These are phyloP conservation scores for Phytophthora lateralis DNA, from an alignment of 352 stramenopile genomes.

Conservation along the genomic window DNA sequence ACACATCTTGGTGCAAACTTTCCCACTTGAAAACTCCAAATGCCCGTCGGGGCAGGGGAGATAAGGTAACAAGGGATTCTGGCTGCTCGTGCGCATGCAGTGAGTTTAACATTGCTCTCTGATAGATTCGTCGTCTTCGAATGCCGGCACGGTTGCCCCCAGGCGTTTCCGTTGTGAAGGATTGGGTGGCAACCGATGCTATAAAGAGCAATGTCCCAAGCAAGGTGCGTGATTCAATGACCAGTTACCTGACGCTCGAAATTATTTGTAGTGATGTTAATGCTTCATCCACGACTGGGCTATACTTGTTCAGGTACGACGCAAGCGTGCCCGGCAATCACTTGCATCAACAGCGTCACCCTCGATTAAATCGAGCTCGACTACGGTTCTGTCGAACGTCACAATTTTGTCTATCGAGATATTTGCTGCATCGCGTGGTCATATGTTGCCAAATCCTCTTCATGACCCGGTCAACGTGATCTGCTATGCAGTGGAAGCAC, in stretches of 20 bases:
- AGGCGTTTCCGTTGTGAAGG: slow-evolving; percentile 28
- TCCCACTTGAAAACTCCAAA: slow-evolving; percentile 19
- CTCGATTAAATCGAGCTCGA: slow-evolving; percentile 28
- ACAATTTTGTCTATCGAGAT: slow-evolving; percentile 85
- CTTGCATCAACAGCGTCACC: slow-evolving; percentile 19
- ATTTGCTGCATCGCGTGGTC: slow-evolving; percentile 56
- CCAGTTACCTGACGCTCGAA: neutral
- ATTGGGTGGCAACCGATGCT: slow-evolving; percentile 39
- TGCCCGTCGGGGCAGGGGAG: neutral
- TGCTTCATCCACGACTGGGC: neutral
- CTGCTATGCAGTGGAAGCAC: slow-evolving; percentile 72
- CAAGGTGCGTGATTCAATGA: slow-evolving; percentile 30
- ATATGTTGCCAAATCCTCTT: slow-evolving; percentile 73
- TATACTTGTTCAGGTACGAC: slow-evolving; percentile 15
- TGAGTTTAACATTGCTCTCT: neutral
- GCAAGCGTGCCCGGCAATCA: slow-evolving; percentile 29
- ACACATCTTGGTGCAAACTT: slow-evolving; percentile 30
- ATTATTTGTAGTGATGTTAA: neutral
- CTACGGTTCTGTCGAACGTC: slow-evolving; percentile 62
- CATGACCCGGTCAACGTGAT: slow-evolving; percentile 67
- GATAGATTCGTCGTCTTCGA: slow-evolving; percentile 42
- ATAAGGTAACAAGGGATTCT: slow-evolving; percentile 29
- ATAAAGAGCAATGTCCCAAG: slow-evolving; percentile 1
- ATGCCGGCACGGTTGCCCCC: slow-evolving; percentile 49
- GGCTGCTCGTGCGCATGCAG: neutral